Conservation (phyloP, 2,329 filamentous ascomycete genomes). For the Calonectria henricotiae region DNA sequence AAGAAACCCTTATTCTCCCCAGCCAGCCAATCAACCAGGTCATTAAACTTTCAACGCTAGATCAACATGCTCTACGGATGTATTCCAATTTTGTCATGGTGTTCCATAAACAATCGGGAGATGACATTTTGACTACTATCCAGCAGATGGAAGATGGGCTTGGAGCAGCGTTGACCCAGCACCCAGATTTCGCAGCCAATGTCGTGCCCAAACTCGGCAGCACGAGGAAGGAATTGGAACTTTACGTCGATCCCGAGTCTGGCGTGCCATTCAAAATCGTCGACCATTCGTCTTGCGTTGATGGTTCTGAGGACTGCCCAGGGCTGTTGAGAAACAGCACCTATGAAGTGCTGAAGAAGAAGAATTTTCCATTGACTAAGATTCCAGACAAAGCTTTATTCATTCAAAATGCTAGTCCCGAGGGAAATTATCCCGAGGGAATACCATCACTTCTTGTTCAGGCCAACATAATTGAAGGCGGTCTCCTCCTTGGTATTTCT, state of each 20-base stretch:
- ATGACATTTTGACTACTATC: not conserved
- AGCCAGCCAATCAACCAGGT: not conserved
- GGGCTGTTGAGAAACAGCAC: not conserved
- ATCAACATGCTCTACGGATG: conserved; percentile 10
- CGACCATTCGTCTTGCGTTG: not conserved
- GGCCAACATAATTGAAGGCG: not conserved
- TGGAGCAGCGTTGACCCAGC: not conserved
- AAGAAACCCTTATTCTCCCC: not conserved
- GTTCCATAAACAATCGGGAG: not conserved
- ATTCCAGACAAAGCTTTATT: not conserved
- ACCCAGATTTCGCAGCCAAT: not conserved
- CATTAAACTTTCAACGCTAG: not conserved
- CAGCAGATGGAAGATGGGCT: conserved; percentile 6
- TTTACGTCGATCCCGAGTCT: not conserved
- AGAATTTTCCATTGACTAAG: not conserved
- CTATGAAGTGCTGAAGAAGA: not conserved
- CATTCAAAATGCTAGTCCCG: not conserved
- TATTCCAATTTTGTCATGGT: not conserved
- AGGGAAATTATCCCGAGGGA: not conserved
- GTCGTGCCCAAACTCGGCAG: conserved; percentile 6
- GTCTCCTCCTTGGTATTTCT: not conserved
- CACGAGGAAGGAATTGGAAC: not conserved
- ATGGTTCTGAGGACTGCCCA: not conserved
- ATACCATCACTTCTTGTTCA: not conserved
- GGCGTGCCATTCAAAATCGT: not conserved